Evolutionary conservation across 768 basidiomycete species (phyloP), one percentile per base, ranked within the genome.

Genomic region (Podaxis mareebaensis): DNA sequence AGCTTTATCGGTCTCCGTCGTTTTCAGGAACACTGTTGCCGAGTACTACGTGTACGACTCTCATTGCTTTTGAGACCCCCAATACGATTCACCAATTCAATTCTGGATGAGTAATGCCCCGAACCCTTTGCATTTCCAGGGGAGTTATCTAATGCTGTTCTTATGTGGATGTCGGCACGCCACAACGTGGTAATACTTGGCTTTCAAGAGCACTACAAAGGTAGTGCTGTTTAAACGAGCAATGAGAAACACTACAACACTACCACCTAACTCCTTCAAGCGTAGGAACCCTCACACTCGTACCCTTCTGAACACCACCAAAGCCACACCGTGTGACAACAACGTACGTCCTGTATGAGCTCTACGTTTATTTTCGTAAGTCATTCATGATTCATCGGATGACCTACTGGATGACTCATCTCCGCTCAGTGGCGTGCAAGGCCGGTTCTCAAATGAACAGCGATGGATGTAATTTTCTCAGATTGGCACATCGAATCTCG

Each of bases 401-500:
- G 8, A 46, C 44, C 7, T 46, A 46, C n/a, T 20, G 8, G 7
- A 46, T 46, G 8, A 46, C 15, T n/a, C 44, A 46, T n/a, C 15
- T 7, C n/a, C 44, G 42, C 42, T 33, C 33, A 33, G 33, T 33
- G 44, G 17, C 20, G 49, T 12, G 3, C 8, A 51, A 28, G 49
- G 26, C 20, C 13, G 12, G 12, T 44, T 33, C 54, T 54, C 71
- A 79, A 54, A 79, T 56, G 63, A 77, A 77, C 26, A 65, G 69
- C 12, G 72, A 73, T 8, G 79, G 85, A 55, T 75, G 79, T 46
- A 88, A 77, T 65, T 72, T 78, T 65, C 74, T 75, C 66, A 89
- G 70, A 55, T 86, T 77, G 1, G 85, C 86, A 61, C 86, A 88
- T 40, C 70, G 78, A 53, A 84, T 83, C 64, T 81, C 81, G 11